A percentile compares a stretch with the other conserved stretches of the same genome.
phyloP scores from a whole-genome alignment of 345 rosid genomes.

The Laguncularia racemosa region DNA sequence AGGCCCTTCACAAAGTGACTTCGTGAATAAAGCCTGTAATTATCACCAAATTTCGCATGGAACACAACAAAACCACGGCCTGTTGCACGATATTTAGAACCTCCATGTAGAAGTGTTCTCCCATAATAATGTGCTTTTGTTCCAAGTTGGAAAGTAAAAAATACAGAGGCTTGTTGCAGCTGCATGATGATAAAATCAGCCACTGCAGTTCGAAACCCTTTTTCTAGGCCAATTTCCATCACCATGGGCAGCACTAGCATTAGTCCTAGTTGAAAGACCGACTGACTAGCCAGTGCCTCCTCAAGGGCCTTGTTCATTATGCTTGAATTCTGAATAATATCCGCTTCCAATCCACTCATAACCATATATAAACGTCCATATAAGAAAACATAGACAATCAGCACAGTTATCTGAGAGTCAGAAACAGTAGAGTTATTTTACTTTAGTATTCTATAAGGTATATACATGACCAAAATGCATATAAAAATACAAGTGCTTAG shows the following conservation, averaged over 20 bases:
- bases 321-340: slow-evolving; percentile 42
- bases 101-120: slow-evolving; percentile 92
- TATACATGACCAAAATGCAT: neutral
- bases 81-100: slow-evolving; percentile 75
- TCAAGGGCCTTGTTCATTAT: slow-evolving; percentile 79
- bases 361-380: slow-evolving; percentile 90
- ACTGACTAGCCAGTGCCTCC: slow-evolving; percentile 74
- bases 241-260: slow-evolving; percentile 84
- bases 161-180: slow-evolving; percentile 88
- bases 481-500: neutral
- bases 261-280: slow-evolving; percentile 81
- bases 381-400: slow-evolving; percentile 75
- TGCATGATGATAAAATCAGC: slow-evolving; percentile 95
- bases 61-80: slow-evolving; percentile 90
- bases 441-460: too few species aligned
- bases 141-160: slow-evolving; percentile 97
- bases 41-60: slow-evolving; percentile 85
- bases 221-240: slow-evolving; percentile 93
- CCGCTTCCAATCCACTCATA: slow-evolving; percentile 80
- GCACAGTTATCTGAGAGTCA: slow-evolving; percentile 69
- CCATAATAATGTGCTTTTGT: slow-evolving; percentile 90
- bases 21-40: slow-evolving; percentile 81
- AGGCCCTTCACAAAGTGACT: slow-evolving; percentile 94
- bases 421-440: neutral
- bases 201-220: slow-evolving; percentile 84